A percentile compares a stretch with the other conserved stretches of the same genome.
phyloP scores from a whole-genome alignment of 2,329 filamentous ascomycete species.

The Hymenoscyphus albidus region DNA sequence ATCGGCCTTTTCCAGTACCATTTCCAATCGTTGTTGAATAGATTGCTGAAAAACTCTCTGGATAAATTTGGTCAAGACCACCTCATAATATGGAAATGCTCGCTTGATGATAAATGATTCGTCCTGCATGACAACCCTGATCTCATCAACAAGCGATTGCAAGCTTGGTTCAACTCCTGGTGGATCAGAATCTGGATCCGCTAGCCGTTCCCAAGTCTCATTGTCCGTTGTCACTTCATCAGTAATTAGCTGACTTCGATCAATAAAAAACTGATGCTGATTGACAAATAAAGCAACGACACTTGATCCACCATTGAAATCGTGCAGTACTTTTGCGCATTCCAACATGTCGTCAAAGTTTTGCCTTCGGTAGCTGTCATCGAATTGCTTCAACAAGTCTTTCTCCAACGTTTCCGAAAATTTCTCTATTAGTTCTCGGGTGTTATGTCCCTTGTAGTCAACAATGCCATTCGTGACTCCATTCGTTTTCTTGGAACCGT shows the following conservation, averaged over 20 bases:
- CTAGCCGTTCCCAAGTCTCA: slow-evolving; percentile 83
- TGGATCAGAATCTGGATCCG: slow-evolving; percentile 89
- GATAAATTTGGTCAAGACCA: slow-evolving; percentile 86
- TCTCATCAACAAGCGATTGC: slow-evolving; percentile 89
- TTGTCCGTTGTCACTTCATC: slow-evolving; percentile 54
- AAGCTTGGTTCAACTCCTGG: slow-evolving; percentile 88
- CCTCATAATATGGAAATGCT: slow-evolving; percentile 94
- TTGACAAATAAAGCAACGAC: slow-evolving; percentile 97
- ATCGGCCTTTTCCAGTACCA: slow-evolving; percentile 92
- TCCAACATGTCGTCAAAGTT: slow-evolving; percentile 99
- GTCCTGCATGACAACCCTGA: slow-evolving; percentile 92
- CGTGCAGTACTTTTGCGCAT: slow-evolving; percentile 86
- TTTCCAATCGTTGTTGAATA: slow-evolving; percentile 90
- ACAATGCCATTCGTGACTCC: slow-evolving; percentile 42
- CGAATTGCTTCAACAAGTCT: slow-evolving; percentile 91
- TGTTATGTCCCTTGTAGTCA: slow-evolving; percentile 53
- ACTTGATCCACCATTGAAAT: slow-evolving; percentile 93
- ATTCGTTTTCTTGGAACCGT: slow-evolving; percentile 50
- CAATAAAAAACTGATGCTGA: slow-evolving; percentile 99
- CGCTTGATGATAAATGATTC: slow-evolving; percentile 96
- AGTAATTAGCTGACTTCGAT: slow-evolving; percentile 81
- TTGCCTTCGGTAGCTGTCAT: slow-evolving; percentile 90
- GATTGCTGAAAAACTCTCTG: slow-evolving; percentile 97
- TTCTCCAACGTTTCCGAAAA: slow-evolving; percentile 95
- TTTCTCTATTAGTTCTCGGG: slow-evolving; percentile 88